These are phyloP conservation scores for Fusarium protoensiforme DNA, from an alignment of 2,329 filamentous ascomycete species.

Conservation along the genomic window DNA sequence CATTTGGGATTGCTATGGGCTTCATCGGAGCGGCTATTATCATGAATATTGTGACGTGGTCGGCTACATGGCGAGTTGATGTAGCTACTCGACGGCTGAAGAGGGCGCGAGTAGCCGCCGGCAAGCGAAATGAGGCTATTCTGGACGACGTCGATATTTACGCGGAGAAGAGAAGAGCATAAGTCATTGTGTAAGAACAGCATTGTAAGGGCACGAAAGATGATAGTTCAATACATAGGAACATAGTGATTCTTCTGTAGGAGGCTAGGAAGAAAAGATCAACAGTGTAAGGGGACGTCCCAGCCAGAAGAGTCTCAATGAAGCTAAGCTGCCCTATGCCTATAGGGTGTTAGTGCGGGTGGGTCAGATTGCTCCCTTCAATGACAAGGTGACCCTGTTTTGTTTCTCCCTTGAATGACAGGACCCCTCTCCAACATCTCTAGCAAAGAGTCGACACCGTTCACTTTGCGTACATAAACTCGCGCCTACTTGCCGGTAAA, in stretches of 20 bases:
- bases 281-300: background rate
- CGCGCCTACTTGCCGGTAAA: background rate
- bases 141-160: background rate
- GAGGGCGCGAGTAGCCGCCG: background rate
- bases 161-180: background rate
- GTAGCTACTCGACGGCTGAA: background rate
- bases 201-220: too few relatives aligned
- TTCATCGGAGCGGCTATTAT: background rate
- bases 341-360: background rate
- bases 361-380: background rate
- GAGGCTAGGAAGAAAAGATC: background rate
- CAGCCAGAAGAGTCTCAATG: background rate
- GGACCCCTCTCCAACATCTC: background rate
- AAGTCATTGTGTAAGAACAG: background rate
- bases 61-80: background rate
- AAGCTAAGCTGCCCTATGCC: background rate
- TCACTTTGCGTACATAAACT: background rate
- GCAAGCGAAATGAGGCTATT: background rate
- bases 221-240: background rate
- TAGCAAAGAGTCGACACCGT: background rate
- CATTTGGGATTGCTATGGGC: background rate
- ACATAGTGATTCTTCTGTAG: background rate
- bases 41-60: background rate
- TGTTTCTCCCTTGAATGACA: background rate
- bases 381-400: background rate